Evolutionary conservation across 345 rosid species (phyloP), one percentile per base, ranked within the genome.

Genomic region (Melaleuca quinquenervia): DNA sequence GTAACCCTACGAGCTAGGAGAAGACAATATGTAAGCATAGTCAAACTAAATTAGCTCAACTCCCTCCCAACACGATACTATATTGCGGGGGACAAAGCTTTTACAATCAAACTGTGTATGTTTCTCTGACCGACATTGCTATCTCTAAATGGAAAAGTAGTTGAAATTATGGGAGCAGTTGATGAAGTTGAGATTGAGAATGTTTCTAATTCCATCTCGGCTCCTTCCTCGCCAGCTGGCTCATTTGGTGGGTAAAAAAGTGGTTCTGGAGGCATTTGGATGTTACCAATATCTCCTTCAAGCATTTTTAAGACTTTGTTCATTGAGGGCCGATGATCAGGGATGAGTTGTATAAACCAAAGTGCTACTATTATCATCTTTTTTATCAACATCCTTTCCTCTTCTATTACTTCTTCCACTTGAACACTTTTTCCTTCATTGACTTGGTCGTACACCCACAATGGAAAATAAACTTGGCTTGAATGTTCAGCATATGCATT

Each of bases 191-290:
- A 27, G 11, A 62, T 62, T 1, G 36, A 27, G 11, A 62, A 62
- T 62, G 21, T 62, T 62, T 62, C 11, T 27, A 29, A 0, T 62
- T 62, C 11, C 44, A 62, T 62, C 3, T 14, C 11, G 0, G 1
- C 10, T 62, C 29, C 15, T 20, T 62, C 75, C 14, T 62, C 18
- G 3, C 29, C 1, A 0, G 29, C 3, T 0, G 10, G 1, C 44
- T 62, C 75, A 62, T 62, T 5, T 2, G 0, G 3, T 0, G 75
- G 44, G 41, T 27, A 62, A 62, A 62, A 0, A 29, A 29, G 75
- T 29, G 75, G 21, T 58, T 58, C n/a, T 58, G 70, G 70, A 58
- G 70, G 74, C 2, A 27, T 60, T 0, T 60, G 74, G 14, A 60
- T 14, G 1, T 27, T 60, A 14, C 5, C 2, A 27, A 60, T 6